Base-by-base conservation (phyloP, 169 alveolate genomes). In the Eimeria maxima region DNA sequence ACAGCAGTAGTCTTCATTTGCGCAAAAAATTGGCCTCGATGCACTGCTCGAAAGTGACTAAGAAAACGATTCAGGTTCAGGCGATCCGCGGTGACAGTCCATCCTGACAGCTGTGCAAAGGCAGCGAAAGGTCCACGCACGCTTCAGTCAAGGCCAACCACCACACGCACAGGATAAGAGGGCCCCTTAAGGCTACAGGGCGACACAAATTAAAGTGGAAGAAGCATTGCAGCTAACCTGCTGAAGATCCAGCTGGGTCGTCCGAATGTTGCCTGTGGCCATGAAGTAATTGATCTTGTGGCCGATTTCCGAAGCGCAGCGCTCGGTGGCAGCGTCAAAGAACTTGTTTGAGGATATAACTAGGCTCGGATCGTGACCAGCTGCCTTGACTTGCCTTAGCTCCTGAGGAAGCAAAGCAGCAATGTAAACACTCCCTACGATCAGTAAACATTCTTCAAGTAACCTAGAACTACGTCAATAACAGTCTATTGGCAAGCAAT, bases 41-140 rank as follows among this genome's bases (percentile, higher is more conserved):
- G 99, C n/a, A 99, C 99, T 42, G 99, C 99, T 95, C 99, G 98
- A 95, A 99, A 99, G 97, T 99, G 99, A 44, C 99, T 98, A 65
- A 99, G 96, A 97, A 98, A 99, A 94, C 99, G 98, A 96, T 98
- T 98, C 95, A 98, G 98, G 96, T 99, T 99, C 95, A 99, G 97
- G 97, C 99, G 99, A 97, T 99, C 99, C 6, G 99, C 99, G 5
- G 99, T 99, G 33, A 99, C 98, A 29, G 99, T 99, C 98, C 99
- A 99, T 18, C 99, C 99, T n/a, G 99, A 97, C 84, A 98, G 98
- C 97, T 99, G 99, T 97, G 97, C 98, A 89, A 98, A 97, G 63
- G 76, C 92, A 29, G 22, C 29, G 18, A 67, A 1, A 67, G 47
- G 45, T 11, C 47, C 24, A 67, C 13, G 13, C 45, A 29, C 18